Percentiles rank a stretch among this genome's conserved stretches.
These are phyloP conservation scores for Holtermanniella nyarrowii DNA, from an alignment of 768 basidiomycete species.

Conservation along the genomic window DNA sequence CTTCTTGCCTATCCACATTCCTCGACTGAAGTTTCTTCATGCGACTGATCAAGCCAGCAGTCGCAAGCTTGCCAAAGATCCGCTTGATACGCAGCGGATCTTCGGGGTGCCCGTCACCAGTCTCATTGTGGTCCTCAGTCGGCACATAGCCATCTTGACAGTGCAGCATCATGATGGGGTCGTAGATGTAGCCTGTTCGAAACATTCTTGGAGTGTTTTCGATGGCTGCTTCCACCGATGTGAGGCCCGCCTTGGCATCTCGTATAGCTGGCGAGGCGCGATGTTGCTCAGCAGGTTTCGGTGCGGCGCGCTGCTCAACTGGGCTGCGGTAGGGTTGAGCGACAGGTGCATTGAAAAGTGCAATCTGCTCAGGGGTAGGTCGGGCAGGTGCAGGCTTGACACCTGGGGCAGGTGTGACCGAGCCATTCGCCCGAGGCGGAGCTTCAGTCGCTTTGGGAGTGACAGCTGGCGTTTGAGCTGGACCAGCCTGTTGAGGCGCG, in stretches of 20 bases:
- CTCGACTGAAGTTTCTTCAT: slow-evolving; percentile 74
- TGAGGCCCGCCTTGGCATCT: neutral
- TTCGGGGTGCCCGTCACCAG: slow-evolving; percentile 55
- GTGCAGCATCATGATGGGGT: slow-evolving; percentile 76
- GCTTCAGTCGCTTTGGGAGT: neutral
- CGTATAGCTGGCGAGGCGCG: neutral
- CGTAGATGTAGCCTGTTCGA: slow-evolving; percentile 74
- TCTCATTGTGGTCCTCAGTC: slow-evolving; percentile 39
- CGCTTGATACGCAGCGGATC: slow-evolving; percentile 63
- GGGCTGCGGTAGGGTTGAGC: neutral
- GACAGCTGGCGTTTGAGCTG: neutral
- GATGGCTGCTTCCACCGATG: neutral
- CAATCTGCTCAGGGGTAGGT: neutral
- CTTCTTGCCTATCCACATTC: slow-evolving; percentile 64
- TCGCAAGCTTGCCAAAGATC: slow-evolving; percentile 60
- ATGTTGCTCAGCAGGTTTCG: neutral
- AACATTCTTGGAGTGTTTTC: slow-evolving; percentile 4
- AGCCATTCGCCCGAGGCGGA: neutral
- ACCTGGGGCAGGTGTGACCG: neutral
- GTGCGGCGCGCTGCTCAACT: neutral
- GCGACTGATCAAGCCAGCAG: slow-evolving; percentile 51
- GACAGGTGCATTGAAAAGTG: neutral
- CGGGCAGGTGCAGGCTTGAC: neutral
- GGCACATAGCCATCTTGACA: slow-evolving; percentile 44
- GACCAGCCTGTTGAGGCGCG: neutral